phyloP scores from a whole-genome alignment of 75 land plant genomes.

The Selaginella moellendorffii region DNA sequence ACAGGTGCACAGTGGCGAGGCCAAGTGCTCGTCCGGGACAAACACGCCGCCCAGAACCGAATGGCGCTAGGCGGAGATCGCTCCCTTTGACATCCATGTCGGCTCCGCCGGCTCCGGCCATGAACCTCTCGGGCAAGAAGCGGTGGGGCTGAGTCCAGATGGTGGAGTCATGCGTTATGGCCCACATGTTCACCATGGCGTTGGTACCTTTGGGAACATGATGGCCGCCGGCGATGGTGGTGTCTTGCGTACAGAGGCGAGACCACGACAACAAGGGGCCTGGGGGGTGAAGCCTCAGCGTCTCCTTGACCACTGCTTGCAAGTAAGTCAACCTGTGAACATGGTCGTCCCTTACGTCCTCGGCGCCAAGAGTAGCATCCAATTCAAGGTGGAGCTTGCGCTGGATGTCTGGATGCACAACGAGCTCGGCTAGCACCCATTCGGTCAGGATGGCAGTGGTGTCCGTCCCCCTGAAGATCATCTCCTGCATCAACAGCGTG shows the following conservation, averaged over 20 bases:
- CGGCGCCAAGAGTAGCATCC: slow-evolving; percentile 18
- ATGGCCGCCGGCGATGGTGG: slow-evolving; percentile 35
- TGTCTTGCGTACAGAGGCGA: slow-evolving; percentile 48
- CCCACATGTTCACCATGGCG: slow-evolving; percentile 94
- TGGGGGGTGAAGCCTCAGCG: slow-evolving; percentile 54
- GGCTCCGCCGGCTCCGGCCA: slow-evolving; percentile 41
- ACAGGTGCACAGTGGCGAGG: slow-evolving; percentile 53
- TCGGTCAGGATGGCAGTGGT: slow-evolving; percentile 64
- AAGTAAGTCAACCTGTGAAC: slow-evolving; percentile 42
- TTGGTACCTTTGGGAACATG: slow-evolving; percentile 57
- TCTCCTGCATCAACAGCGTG: slow-evolving; percentile 40
- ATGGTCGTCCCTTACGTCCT: slow-evolving; percentile 41
- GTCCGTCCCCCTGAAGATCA: slow-evolving; percentile 83
- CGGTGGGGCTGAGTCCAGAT: slow-evolving; percentile 40
- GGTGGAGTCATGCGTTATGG: slow-evolving; percentile 51
- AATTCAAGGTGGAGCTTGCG: slow-evolving; percentile 39
- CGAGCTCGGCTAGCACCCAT: slow-evolving; percentile 70
- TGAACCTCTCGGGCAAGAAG: slow-evolving; percentile 55
- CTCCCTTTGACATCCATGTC: slow-evolving; percentile 44
- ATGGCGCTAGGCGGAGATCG: slow-evolving; percentile 73
- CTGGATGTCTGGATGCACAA: slow-evolving; percentile 54
- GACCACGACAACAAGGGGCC: slow-evolving; percentile 92
- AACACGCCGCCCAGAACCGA: slow-evolving; percentile 73
- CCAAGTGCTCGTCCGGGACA: slow-evolving; percentile 75
- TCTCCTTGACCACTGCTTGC: slow-evolving; percentile 58